Conservation (phyloP, 2,329 filamentous ascomycete genomes). For the Botrytis galanthina region DNA sequence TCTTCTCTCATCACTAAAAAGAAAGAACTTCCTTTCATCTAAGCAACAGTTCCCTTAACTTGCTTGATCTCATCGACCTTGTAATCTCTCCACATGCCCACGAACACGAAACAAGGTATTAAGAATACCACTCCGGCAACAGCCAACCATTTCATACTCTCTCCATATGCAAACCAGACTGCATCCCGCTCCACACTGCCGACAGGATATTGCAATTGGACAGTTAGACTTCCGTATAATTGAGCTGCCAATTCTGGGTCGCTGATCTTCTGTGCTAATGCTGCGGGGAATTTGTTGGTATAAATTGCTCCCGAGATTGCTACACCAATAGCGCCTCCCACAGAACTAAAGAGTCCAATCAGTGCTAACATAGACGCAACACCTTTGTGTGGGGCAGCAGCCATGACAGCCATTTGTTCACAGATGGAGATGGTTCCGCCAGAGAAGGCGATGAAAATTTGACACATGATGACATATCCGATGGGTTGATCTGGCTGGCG, state of each 20-base stretch:
- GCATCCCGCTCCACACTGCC: constrained; percentile 52
- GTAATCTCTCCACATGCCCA: constrained; percentile 48
- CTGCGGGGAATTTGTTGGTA: constrained; percentile 53
- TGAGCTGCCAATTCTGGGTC: constrained; percentile 28
- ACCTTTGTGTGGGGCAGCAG: constrained; percentile 58
- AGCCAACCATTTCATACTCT: constrained; percentile 49
- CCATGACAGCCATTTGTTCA: constrained; percentile 59
- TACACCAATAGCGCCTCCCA: constrained; percentile 59
- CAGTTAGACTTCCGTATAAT: constrained; percentile 51
- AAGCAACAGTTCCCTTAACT: constrained; percentile 33
- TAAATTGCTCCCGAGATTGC: constrained; percentile 65
- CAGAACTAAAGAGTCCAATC: constrained; percentile 57
- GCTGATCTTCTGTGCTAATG: constrained; percentile 44
- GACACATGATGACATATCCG: constrained; percentile 56
- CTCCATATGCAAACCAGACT: constrained; percentile 60
- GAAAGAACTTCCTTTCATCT: neutral
- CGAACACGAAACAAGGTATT: constrained; percentile 44
- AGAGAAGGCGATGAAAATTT: constrained; percentile 58
- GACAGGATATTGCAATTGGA: constrained; percentile 52
- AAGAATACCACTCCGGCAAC: constrained; percentile 40
- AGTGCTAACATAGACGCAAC: constrained; percentile 61
- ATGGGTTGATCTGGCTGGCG: constrained; percentile 51
- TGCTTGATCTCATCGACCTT: constrained; percentile 43
- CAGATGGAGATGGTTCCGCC: constrained; percentile 57
- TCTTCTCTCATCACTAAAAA: neutral